Evolutionary conservation across 1,139 yeast species (phyloP).

Genomic region (Lodderomyces parapsilosis): DNA sequence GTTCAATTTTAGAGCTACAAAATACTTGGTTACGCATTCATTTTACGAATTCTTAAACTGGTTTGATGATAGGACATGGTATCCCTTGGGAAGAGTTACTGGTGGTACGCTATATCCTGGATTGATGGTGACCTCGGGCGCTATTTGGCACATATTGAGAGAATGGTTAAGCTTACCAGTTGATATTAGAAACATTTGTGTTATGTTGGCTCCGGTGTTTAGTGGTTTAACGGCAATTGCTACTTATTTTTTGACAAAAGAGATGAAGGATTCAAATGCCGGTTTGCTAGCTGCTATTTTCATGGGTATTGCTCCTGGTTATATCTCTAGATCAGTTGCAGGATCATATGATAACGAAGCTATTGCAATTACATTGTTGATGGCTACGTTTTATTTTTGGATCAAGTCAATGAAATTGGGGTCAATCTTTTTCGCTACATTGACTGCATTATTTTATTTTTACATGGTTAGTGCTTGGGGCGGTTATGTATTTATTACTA

Average conservation of each 20-base stretch:
- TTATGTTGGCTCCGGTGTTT: slow-evolving; percentile 93
- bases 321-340: slow-evolving; percentile 96
- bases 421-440: slow-evolving; percentile 78
- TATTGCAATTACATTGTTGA: slow-evolving; percentile 90
- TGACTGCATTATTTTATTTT: slow-evolving; percentile 87
- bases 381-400: slow-evolving; percentile 97
- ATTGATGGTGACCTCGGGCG: slow-evolving; percentile 93
- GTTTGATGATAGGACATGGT: slow-evolving; percentile 99
- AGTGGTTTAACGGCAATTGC: slow-evolving; percentile 91
- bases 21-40: slow-evolving; percentile 78
- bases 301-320: slow-evolving; percentile 98
- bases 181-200: slow-evolving; percentile 95
- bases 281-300: slow-evolving; percentile 91
- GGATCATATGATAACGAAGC: slow-evolving; percentile 99
- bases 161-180: slow-evolving; percentile 72
- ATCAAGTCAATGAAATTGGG: slow-evolving; percentile 91
- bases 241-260: slow-evolving; percentile 86
- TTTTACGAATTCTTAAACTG: slow-evolving; percentile 92
- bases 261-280: slow-evolving; percentile 87
- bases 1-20: slow-evolving; percentile 96
- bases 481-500: slow-evolving; percentile 97
- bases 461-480: slow-evolving; percentile 99
- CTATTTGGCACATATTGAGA: slow-evolving; percentile 75
- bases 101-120: slow-evolving; percentile 99
- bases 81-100: slow-evolving; percentile 97